Base-by-base conservation (phyloP, 2,329 filamentous ascomycete genomes). In the Pseudocercospora cruenta region DNA sequence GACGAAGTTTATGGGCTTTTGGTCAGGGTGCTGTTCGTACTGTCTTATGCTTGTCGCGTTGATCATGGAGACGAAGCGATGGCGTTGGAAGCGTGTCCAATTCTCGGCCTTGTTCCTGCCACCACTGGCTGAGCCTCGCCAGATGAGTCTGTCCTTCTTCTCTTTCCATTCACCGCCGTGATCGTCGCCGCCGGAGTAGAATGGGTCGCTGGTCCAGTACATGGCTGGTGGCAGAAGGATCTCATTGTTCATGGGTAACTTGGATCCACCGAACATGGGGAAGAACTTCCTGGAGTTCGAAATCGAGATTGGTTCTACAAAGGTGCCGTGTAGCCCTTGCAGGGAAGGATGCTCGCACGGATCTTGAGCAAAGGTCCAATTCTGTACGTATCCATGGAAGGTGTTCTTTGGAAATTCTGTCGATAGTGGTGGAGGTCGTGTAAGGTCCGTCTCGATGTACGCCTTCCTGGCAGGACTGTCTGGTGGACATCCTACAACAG, bases 1-100 rank as follows among this genome's bases (percentile, higher is more conserved):
- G 7, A 73, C 76, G 67, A 81, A 79, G 43, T 81, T 82, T 19
- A 77, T 77, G 4, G 78, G 76, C 53, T 69, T 63, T 7, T 58
- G 31, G 22, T 71, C 76, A 58, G 71, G 69, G 62, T 76, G 75
- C 16, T 78, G 72, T 70, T 89, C 85, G 2, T 85, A 85, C 6
- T 77, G 74, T 5, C 73, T 72, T 3, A 91, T 81, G 64, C 82
- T 84, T 7, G 88, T 90, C 10, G 82, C 85, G 71, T 93, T 93
- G 73, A 89, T 85, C 88, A 93, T 90, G 54, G 87, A 83, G 1
- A 92, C 85, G 74, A 93, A 91, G 1, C 91, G 88, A 74, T 93
- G 91, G 3, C 91, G 87, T 69, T 93, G 90, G 73, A 92, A 93
- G 0, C 87, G 85, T 10, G 82, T 85, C 91, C 91, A 93, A 71